These are phyloP conservation scores for Aspergillus candidus DNA, from an alignment of 2,329 filamentous ascomycete species.

Conservation along the genomic window DNA sequence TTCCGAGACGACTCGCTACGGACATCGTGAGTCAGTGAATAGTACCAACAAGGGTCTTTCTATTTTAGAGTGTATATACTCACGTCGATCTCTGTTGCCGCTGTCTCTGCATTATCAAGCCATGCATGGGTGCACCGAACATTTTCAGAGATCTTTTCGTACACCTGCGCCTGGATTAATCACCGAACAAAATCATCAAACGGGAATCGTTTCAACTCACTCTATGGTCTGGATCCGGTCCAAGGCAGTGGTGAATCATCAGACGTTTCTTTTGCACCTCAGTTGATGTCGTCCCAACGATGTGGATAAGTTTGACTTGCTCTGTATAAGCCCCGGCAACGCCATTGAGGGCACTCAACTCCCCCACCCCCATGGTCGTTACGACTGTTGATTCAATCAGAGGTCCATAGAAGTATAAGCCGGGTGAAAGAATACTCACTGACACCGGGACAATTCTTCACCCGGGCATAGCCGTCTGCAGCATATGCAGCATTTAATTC, in stretches of 20 bases:
- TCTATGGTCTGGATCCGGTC: slow-evolving; percentile 3
- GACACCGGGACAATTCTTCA: slow-evolving; percentile 3
- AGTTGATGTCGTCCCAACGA: slow-evolving; percentile 47
- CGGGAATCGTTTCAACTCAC: no score
- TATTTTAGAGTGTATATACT: slow-evolving; percentile 24
- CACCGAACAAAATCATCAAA: background rate
- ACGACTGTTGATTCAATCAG: slow-evolving; percentile 48
- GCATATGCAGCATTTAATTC: slow-evolving; percentile 5
- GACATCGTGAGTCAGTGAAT: background rate
- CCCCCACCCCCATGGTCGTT: slow-evolving; percentile 66
- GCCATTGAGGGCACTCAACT: slow-evolving; percentile 61
- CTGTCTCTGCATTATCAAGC: slow-evolving; percentile 22
- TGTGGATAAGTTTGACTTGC: slow-evolving; percentile 58
- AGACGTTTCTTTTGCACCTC: slow-evolving; percentile 34
- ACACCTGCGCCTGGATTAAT: background rate
- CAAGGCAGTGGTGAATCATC: slow-evolving; percentile 49
- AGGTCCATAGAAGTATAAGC: background rate
- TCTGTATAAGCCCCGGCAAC: slow-evolving; percentile 67
- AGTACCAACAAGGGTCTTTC: no score
- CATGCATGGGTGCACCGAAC: background rate
- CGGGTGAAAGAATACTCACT: background rate
- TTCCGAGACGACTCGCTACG: slow-evolving; percentile 40
- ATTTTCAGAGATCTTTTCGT: slow-evolving; percentile 48
- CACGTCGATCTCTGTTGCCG: slow-evolving; percentile 68
- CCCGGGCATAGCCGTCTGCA: slow-evolving; percentile 3